phyloP scores from a whole-genome alignment of 2,329 filamentous ascomycete species.

The Curvularia lunata region DNA sequence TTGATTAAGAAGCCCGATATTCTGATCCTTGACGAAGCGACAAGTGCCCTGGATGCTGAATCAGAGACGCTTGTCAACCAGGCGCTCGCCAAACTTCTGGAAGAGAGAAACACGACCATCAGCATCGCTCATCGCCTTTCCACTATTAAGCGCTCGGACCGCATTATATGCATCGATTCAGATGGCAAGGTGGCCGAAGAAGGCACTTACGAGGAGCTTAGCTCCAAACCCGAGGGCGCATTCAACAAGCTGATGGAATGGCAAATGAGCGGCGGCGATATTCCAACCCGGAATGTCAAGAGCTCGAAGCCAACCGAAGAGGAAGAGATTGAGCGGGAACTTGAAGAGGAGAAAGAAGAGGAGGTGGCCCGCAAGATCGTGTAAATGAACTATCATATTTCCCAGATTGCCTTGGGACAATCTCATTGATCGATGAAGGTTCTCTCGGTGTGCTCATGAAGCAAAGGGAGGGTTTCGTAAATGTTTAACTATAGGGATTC shows the following conservation, averaged over 20 bases:
- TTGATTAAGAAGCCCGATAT: slow-evolving; percentile 97
- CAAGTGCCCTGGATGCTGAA: slow-evolving; percentile 93
- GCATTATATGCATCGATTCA: slow-evolving; percentile 86
- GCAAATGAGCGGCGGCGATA: slow-evolving; percentile 89
- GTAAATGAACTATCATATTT: slow-evolving; percentile 10
- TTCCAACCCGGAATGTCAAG: slow-evolving; percentile 26
- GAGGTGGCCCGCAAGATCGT: slow-evolving; percentile 34
- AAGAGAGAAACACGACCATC: slow-evolving; percentile 92
- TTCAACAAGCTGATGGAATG: slow-evolving; percentile 98
- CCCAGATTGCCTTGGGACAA: background rate
- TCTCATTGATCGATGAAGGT: background rate
- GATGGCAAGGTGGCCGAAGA: slow-evolving; percentile 91
- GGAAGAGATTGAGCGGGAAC: slow-evolving; percentile 57
- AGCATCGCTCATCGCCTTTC: slow-evolving; percentile 95
- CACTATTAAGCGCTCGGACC: slow-evolving; percentile 94
- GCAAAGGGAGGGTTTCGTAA: background rate
- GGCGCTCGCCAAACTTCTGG: slow-evolving; percentile 79
- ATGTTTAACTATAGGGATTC: background rate
- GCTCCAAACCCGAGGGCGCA: slow-evolving; percentile 74
- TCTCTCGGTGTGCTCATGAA: background rate
- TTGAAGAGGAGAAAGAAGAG: slow-evolving; percentile 48
- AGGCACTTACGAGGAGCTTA: slow-evolving; percentile 81
- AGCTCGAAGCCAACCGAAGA: slow-evolving; percentile 53
- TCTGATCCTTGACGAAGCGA: slow-evolving; percentile 92
- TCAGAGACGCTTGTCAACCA: slow-evolving; percentile 96